phyloP scores from a whole-genome alignment of 768 basidiomycete species.

The Gelatoporia subvermispora region DNA sequence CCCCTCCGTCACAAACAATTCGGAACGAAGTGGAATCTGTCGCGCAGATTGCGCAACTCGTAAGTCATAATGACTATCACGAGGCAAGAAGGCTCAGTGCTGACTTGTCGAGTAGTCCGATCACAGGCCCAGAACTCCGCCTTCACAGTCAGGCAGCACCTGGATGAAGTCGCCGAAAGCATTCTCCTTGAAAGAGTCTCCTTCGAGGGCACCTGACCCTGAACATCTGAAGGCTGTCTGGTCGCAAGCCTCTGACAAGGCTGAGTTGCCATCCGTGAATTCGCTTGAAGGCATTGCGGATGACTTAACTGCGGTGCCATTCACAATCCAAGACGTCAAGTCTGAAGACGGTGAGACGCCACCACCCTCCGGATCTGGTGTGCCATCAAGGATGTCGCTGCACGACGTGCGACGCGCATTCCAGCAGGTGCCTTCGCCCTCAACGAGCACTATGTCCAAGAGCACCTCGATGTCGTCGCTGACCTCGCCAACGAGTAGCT shows the following conservation, averaged over 20 bases:
- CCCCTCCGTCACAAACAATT: not conserved
- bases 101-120: not conserved
- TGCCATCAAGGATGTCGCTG: constrained; percentile 69
- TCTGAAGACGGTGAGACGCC: constrained; percentile 83
- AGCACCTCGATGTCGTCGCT: constrained; percentile 24
- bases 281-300: constrained; percentile 82
- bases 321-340: constrained; percentile 80
- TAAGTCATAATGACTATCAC: no score
- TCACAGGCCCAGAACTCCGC: constrained; percentile 33
- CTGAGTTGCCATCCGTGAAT: constrained; percentile 64
- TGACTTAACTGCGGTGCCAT: constrained; percentile 74
- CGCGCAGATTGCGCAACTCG: no score
- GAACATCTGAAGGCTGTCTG: constrained; percentile 83
- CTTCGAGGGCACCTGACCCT: constrained; percentile 67
- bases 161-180: constrained; percentile 51
- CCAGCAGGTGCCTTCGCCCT: constrained; percentile 74
- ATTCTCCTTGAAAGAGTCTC: constrained; percentile 61
- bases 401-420: constrained; percentile 84
- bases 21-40: no score
- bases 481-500: constrained; percentile 8
- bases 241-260: constrained; percentile 73
- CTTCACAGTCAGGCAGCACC: constrained; percentile 38
- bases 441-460: constrained; percentile 39
- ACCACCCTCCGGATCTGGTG: constrained; percentile 52
- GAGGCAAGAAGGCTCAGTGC: no score